These are phyloP conservation scores for Pyrenophora seminiperda DNA, from an alignment of 2,329 filamentous ascomycete species.

Conservation along the genomic window DNA sequence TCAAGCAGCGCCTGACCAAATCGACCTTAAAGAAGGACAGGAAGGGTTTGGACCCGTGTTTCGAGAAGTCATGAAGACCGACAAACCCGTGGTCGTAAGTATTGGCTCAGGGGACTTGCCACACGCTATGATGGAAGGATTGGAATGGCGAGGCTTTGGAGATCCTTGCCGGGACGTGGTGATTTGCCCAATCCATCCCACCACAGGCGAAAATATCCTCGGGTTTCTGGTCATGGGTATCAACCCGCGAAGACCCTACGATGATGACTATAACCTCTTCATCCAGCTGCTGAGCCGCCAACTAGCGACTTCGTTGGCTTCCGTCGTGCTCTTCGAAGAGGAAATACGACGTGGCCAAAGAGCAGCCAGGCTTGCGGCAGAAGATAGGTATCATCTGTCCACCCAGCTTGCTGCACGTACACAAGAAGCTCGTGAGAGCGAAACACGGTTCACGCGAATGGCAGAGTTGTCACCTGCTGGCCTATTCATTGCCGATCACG, in stretches of 20 bases:
- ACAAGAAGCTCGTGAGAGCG: conserved; percentile 63
- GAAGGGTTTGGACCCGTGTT: conserved; percentile 79
- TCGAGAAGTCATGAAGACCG: conserved; percentile 72
- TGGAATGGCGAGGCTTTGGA: conserved; percentile 73
- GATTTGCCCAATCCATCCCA: conserved; percentile 79
- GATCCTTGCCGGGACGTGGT: conserved; percentile 73
- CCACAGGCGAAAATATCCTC: conserved; percentile 72
- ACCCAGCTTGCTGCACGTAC: conserved; percentile 71
- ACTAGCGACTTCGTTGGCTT: conserved; percentile 78
- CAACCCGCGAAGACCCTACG: conserved; percentile 78
- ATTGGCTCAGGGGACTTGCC: conserved; percentile 71
- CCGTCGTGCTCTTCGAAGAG: conserved; percentile 81
- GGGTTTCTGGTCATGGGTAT: conserved; percentile 80
- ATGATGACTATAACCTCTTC: conserved; percentile 80
- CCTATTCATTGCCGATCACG: conserved; percentile 79
- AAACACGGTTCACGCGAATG: conserved; percentile 82
- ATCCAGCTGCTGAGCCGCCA: conserved; percentile 75
- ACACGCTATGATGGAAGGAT: conserved; percentile 65
- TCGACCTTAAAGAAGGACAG: conserved; percentile 72
- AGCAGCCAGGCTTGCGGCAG: conserved; percentile 73
- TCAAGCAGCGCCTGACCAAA: conserved; percentile 60
- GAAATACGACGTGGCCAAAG: conserved; percentile 76
- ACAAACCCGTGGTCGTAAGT: conserved; percentile 69
- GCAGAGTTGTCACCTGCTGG: conserved; percentile 83
- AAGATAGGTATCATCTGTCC: conserved; percentile 77